A percentile compares a stretch with the other conserved stretches of the same genome.
Evolutionary conservation across 768 basidiomycete genomes (phyloP).

Genomic region (Agrocybe chaxingu): DNA sequence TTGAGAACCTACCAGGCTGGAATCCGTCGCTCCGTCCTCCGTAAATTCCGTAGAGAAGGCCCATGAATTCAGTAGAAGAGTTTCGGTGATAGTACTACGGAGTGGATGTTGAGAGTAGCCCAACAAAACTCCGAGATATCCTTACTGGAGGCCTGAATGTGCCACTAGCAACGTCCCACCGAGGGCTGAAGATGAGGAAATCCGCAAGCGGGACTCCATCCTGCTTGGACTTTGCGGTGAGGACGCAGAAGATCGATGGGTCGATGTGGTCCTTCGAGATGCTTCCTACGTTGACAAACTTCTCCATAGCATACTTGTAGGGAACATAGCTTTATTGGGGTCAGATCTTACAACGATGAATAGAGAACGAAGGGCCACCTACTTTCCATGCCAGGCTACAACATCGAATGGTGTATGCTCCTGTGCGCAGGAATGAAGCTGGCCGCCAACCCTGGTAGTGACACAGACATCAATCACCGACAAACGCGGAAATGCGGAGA

Average conservation of each 20-base stretch:
- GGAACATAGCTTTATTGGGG: constrained; percentile 50
- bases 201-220: constrained; percentile 57
- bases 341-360: neutral
- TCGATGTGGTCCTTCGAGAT: constrained; percentile 70
- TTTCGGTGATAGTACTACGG: constrained; percentile 64
- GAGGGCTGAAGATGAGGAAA: constrained; percentile 60
- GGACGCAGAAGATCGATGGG: constrained; percentile 66
- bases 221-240: constrained; percentile 63
- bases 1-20: constrained; percentile 39
- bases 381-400: constrained; percentile 72
- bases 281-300: constrained; percentile 60
- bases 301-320: constrained; percentile 64
- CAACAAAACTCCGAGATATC: neutral
- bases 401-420: constrained; percentile 72
- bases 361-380: constrained; percentile 16
- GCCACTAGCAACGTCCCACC: constrained; percentile 59
- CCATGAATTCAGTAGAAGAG: constrained; percentile 61
- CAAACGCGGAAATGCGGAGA: neutral
- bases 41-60: constrained; percentile 59
- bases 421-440: constrained; percentile 51
- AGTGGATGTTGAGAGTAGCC: neutral
- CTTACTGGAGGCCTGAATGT: constrained; percentile 62
- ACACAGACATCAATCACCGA: neutral
- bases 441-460: constrained; percentile 44
- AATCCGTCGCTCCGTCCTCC: constrained; percentile 63